phyloP scores from a whole-genome alignment of 2,329 filamentous ascomycete genomes.

The Scolecobasidium constrictum region DNA sequence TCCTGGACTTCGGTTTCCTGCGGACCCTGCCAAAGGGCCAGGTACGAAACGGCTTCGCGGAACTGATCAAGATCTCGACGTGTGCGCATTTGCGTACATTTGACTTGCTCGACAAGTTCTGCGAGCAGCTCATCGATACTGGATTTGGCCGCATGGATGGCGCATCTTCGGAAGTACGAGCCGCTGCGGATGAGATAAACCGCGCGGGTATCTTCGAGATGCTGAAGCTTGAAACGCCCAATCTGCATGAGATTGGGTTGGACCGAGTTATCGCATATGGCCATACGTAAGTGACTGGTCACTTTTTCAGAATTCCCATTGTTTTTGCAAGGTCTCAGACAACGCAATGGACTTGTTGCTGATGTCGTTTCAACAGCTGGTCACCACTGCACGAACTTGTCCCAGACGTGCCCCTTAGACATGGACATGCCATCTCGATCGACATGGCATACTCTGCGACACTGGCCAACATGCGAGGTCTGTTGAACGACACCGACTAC shows the following conservation, averaged over 20 bases:
- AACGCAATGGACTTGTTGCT: neutral
- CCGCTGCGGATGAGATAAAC: slow-evolving; percentile 57
- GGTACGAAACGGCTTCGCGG: slow-evolving; percentile 63
- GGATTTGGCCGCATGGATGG: slow-evolving; percentile 53
- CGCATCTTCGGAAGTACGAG: slow-evolving; percentile 42
- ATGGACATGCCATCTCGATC: slow-evolving; percentile 64
- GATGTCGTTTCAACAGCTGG: slow-evolving; percentile 37
- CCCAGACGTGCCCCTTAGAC: slow-evolving; percentile 56
- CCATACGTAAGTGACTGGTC: slow-evolving; percentile 42
- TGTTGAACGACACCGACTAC: slow-evolving; percentile 46
- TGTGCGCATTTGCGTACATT: slow-evolving; percentile 58
- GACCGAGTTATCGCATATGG: slow-evolving; percentile 65
- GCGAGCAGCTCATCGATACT: slow-evolving; percentile 54
- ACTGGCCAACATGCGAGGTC: slow-evolving; percentile 50
- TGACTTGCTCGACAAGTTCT: slow-evolving; percentile 56
- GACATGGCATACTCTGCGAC: slow-evolving; percentile 69
- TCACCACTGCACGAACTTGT: slow-evolving; percentile 62
- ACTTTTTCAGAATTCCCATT: neutral
- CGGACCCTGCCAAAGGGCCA: slow-evolving; percentile 55
- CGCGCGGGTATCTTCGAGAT: slow-evolving; percentile 61
- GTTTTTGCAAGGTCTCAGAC: slow-evolving; percentile 1
- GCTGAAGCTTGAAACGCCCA: slow-evolving; percentile 62
- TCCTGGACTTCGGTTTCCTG: slow-evolving; percentile 65
- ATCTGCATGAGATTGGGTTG: slow-evolving; percentile 61
- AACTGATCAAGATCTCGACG: slow-evolving; percentile 66